A percentile compares a stretch with the other conserved stretches of the same genome.
phyloP scores from a whole-genome alignment of 2,329 filamentous ascomycete species.

The Aspergillus japonicus region DNA sequence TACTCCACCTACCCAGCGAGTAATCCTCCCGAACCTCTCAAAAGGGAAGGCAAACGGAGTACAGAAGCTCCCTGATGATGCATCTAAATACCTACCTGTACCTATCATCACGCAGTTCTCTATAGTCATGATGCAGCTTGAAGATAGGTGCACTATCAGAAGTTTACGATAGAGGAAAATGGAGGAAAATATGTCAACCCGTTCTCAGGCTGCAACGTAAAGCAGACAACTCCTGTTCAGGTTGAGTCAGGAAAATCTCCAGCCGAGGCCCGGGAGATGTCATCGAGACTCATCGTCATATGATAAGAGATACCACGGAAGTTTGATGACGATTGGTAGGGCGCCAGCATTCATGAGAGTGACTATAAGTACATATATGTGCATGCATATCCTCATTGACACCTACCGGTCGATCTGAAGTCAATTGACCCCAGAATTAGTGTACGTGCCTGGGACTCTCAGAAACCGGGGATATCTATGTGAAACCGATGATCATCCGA shows the following conservation, averaged over 20 bases:
- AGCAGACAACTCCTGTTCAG: not conserved
- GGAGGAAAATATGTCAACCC: not conserved
- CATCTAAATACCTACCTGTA: too few species aligned
- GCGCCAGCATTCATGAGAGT: too few species aligned
- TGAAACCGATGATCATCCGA: slow-evolving; percentile 27
- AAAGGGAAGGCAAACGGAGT: too few species aligned
- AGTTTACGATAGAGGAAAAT: too few species aligned
- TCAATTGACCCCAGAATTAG: not conserved
- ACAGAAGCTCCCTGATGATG: too few species aligned
- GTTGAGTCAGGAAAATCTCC: not conserved
- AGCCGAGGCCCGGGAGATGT: not conserved
- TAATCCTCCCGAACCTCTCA: too few species aligned
- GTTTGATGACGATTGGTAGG: not conserved
- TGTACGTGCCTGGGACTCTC: not conserved
- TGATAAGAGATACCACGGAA: slow-evolving; percentile 10
- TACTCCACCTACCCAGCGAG: too few species aligned
- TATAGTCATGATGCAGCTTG: too few species aligned
- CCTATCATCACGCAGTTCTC: too few species aligned
- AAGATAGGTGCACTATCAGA: too few species aligned
- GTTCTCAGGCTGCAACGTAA: not conserved
- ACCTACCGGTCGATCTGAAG: not conserved
- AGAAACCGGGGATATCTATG: slow-evolving; percentile 10
- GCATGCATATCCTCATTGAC: not conserved
- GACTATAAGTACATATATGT: too few species aligned
- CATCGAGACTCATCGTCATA: slow-evolving; percentile 10